Conservation (phyloP, 805 yeast species). For the Cyberlindnera subsufficiens region DNA sequence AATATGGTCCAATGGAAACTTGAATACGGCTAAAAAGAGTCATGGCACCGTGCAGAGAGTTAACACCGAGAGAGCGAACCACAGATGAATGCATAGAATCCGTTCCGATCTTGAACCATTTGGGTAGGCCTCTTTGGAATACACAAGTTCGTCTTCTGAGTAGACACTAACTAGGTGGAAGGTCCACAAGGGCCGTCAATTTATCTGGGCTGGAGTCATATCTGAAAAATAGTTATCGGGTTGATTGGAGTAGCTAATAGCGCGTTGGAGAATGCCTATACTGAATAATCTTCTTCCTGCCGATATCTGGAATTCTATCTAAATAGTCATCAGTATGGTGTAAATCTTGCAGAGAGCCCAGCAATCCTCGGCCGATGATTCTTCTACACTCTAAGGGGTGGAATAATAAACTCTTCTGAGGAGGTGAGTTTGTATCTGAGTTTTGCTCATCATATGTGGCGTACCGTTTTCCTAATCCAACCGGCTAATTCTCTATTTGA, state of each 20-base stretch:
- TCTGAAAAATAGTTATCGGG: conserved; percentile 70
- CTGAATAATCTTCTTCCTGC: conserved; percentile 6
- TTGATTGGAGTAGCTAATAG: conserved; percentile 65
- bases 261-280: conserved; percentile 21
- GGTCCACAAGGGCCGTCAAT: conserved; percentile 40
- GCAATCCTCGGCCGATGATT: conserved; percentile 20
- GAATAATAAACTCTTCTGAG: too few relatives aligned
- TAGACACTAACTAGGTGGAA: conserved; percentile 25
- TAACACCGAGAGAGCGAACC: conserved; percentile 70
- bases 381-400: too few relatives aligned
- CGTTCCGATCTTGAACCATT: conserved; percentile 64
- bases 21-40: conserved; percentile 66
- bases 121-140: conserved; percentile 75
- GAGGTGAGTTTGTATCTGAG: too few relatives aligned
- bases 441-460: too few relatives aligned
- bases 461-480: too few relatives aligned
- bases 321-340: conserved; percentile 70
- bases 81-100: conserved; percentile 59
- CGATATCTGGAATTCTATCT: conserved; percentile 55
- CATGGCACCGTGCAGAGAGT: conserved; percentile 75
- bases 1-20: conserved; percentile 71
- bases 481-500: too few relatives aligned
- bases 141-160: conserved; percentile 37
- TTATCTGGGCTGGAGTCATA: conserved; percentile 57
- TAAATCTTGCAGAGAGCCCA: conserved; percentile 46